Evolutionary conservation across 768 basidiomycete species (phyloP), one percentile per base, ranked within the genome.

Genomic region (Serendipita sp.): DNA sequence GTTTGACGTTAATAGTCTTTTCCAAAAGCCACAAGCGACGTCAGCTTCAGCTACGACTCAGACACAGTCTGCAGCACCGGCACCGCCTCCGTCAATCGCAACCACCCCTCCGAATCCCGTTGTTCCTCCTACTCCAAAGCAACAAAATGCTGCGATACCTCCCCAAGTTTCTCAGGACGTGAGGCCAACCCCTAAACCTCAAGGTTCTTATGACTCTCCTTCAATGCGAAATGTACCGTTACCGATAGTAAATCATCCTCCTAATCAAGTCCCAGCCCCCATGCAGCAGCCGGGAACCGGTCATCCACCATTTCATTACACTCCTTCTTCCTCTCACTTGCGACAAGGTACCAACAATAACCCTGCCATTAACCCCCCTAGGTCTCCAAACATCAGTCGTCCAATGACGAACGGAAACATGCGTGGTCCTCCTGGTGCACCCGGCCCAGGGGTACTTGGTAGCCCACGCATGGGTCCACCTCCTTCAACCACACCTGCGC

Each of bases 401-500:
- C 13, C 52, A 11, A 54, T 54, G 52, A 54, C 52, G 16, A 54
- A 54, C 28, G 52, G 52, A 54, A 54, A 54, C 52, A 54, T 54
- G 52, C 52, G 52, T 28, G 52, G 52, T 54, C 52, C 52, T 54
- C 52, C 52, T 54, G 52, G 52, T 28, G 52, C 52, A 54, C 52
- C 52, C 16, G 52, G 52, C 30, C 32, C 52, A n/a, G 52, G 52
- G 16, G 52, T 15, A 32, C 52, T 54, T 54, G 52, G 52, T 16
- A 54, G 52, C 52, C 52, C 52, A 28, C 52, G 52, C 52, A 54
- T 54, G 52, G 52, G 52, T 54, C 52, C 45, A 46, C 45, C 45
- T 18, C 45, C 45, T 13, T 46, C 45, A 18, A 46, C 45, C 11
- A 46, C 11, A 13, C 13, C 45, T 46, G 13, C 45, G 11, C 45